Evolutionary conservation across 78 protist genomes (phyloP), one percentile per base, ranked within the genome.

Genomic region (Dictyostelium brefeldianum): DNA sequence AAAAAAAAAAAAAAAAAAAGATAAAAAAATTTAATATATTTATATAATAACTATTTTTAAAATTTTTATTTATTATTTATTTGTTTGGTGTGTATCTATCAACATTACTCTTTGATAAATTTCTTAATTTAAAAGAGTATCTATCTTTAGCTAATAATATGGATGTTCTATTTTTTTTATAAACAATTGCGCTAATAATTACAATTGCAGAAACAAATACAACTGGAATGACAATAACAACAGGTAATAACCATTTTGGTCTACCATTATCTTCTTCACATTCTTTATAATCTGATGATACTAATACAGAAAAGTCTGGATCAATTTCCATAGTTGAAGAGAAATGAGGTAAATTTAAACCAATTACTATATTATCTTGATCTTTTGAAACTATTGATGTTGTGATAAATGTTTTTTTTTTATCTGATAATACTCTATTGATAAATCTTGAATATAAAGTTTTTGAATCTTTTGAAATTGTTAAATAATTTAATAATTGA

Each of bases 281-380:
- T 5, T 27, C 22, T 67, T 62, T 22, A 18, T 18, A 50, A 17
- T 18, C 14, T 25, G 77, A 65, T 25, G 70, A 27, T 41, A 81
- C 89, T 14, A 81, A 25, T 27, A 81, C 78, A 27, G 70, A 50
- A 14, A 81, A 81, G n/a, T 65, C n/a, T n/a, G 89, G 89, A 50
- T 81, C 89, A 20, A 81, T 31, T 25, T 27, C 27, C 5, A 22
- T 20, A 4, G 62, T n/a, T n/a, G n/a, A n/a, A n/a, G n/a, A n/a
- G n/a, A n/a, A 64, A 17, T 48, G 46, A 25, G 89, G 89, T 46
- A 81, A 25, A 51, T 64, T 81, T n/a, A 81, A 47, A 41, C 79
- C 89, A 67, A 81, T 27, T 27, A 65, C 27, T 27, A 65, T 20
- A 11, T 36, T 27, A 29, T 65, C 27, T 65, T 17, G n/a, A 12